phyloP scores from a whole-genome alignment of 2,329 filamentous ascomycete genomes.

The Curvularia sp. region DNA sequence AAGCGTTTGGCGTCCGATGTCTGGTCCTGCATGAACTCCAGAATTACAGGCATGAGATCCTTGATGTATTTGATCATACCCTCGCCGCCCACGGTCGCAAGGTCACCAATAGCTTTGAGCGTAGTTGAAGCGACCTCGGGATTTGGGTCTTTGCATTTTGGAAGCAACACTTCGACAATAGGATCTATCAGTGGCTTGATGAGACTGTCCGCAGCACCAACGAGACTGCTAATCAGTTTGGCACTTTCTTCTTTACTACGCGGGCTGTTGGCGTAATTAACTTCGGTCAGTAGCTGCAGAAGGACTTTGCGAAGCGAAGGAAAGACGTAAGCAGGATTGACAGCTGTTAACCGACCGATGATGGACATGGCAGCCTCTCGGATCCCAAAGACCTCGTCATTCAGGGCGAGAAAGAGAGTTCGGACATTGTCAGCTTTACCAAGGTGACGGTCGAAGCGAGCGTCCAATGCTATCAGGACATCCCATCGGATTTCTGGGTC shows the following conservation, averaged over 20 bases:
- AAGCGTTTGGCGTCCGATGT: conserved; percentile 89
- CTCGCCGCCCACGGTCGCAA: conserved; percentile 91
- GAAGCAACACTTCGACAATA: conserved; percentile 92
- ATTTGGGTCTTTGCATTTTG: conserved; percentile 85
- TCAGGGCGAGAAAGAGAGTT: conserved; percentile 91
- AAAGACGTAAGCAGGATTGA: conserved; percentile 97
- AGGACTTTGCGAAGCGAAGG: conserved; percentile 93
- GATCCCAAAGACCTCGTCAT: conserved; percentile 92
- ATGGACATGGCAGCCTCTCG: conserved; percentile 95
- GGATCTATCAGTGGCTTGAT: conserved; percentile 97
- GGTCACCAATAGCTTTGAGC: conserved; percentile 91
- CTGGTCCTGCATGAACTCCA: conserved; percentile 92
- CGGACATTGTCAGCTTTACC: conserved; percentile 97
- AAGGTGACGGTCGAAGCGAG: conserved; percentile 94
- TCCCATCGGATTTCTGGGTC: conserved; percentile 88
- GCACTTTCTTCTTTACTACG: conserved; percentile 97
- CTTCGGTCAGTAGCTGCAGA: conserved; percentile 93
- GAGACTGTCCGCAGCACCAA: conserved; percentile 88
- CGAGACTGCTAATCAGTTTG: conserved; percentile 87
- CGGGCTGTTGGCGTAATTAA: conserved; percentile 93
- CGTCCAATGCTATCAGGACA: conserved; percentile 86
- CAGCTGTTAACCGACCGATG: conserved; percentile 87
- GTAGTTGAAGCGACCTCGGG: conserved; percentile 92
- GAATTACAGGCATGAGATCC: conserved; percentile 91
- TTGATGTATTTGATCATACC: conserved; percentile 94